Evolutionary conservation across 805 yeast genomes (phyloP).

Genomic region (Cyberlindnera lachancei): DNA sequence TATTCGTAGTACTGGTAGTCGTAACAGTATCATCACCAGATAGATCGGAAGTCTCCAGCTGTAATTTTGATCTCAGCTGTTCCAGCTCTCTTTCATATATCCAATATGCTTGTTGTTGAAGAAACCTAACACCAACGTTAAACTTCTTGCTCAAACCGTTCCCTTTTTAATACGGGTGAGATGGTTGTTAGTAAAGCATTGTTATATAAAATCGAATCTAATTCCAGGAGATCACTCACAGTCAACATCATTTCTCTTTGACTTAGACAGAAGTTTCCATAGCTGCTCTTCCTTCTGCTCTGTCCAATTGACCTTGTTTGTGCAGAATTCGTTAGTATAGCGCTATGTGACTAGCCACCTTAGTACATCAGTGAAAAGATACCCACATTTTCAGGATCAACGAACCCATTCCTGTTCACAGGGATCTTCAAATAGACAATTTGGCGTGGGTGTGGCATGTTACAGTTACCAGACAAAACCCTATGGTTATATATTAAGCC

Average conservation of each 20-base stretch:
- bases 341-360: no score
- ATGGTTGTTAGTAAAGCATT: no score
- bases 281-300: conserved; percentile 18
- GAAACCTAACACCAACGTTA: conserved; percentile 17
- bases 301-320: conserved; percentile 18
- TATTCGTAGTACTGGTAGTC: no score
- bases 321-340: no score
- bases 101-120: conserved; percentile 24
- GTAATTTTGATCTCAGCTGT: conserved; percentile 17
- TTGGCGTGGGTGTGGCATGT: no score
- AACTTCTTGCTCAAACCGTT: conserved; percentile 12
- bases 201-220: no score
- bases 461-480: no score
- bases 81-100: conserved; percentile 22
- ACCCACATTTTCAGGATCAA: conserved; percentile 19
- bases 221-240: no score
- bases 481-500: no score
- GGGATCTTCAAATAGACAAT: conserved; percentile 22
- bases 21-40: no score
- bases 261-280: conserved; percentile 20
- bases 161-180: no score
- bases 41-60: conserved; percentile 11
- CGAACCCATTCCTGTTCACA: conserved; percentile 17
- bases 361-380: no score
- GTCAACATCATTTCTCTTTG: conserved; percentile 20